These are phyloP conservation scores for Diaporthe helianthi DNA, from an alignment of 2,329 filamentous ascomycete genomes.

Conservation along the genomic window DNA sequence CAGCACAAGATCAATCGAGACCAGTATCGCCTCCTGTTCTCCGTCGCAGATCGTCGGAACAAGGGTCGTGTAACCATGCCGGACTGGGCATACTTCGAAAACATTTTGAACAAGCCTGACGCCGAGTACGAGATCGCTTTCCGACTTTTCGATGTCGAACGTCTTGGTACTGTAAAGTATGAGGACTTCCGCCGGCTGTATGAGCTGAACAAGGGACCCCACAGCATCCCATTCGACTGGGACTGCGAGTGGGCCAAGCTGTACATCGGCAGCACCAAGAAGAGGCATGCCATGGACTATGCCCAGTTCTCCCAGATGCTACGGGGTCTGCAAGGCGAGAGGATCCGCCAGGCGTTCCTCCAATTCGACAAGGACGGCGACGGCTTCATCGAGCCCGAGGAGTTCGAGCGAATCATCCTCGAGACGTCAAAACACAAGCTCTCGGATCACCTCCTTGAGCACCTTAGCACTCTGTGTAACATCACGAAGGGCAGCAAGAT, in stretches of 20 bases:
- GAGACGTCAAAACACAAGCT: constrained; percentile 96
- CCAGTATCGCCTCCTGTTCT: constrained; percentile 93
- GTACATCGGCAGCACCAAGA: constrained; percentile 88
- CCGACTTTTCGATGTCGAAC: constrained; percentile 89
- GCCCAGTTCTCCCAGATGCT: constrained; percentile 98
- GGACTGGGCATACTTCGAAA: constrained; percentile 95
- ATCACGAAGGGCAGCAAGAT: constrained; percentile 92
- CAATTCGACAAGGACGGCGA: constrained; percentile 89
- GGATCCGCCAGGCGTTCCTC: constrained; percentile 94
- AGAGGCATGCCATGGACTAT: constrained; percentile 91
- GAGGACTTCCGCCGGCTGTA: constrained; percentile 86
- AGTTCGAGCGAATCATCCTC: constrained; percentile 95
- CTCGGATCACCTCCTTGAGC: constrained; percentile 91
- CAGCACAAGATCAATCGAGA: constrained; percentile 98
- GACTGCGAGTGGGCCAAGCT: constrained; percentile 95
- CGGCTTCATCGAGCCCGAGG: constrained; percentile 92
- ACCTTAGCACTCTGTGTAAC: constrained; percentile 92
- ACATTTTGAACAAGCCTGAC: constrained; percentile 90
- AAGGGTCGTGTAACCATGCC: constrained; percentile 76
- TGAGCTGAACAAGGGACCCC: constrained; percentile 84
- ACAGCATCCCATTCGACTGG: constrained; percentile 94
- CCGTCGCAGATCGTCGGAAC: constrained; percentile 81
- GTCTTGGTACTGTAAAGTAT: constrained; percentile 86
- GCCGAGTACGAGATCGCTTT: constrained; percentile 99
- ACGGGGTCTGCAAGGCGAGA: constrained; percentile 92